Evolutionary conservation across 2,329 filamentous ascomycete genomes (phyloP), one percentile per base, ranked within the genome.

Genomic region (Samsoniella hepiali): DNA sequence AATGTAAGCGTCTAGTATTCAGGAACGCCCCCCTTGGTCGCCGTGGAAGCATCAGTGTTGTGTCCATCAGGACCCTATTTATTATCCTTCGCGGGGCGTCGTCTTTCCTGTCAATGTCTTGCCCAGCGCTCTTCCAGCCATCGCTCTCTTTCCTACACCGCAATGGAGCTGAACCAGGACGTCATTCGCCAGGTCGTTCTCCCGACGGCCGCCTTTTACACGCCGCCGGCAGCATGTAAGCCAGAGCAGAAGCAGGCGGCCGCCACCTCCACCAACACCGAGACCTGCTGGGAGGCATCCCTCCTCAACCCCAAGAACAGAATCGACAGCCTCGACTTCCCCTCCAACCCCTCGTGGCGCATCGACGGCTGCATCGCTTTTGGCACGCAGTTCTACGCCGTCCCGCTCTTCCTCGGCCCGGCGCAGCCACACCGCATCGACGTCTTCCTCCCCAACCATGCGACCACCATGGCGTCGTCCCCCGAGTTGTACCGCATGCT

Each of bases 291-390:
- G 84, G 70, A 73, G 13, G 65, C 70, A 3, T 87, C 84, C 5
- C 72, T 76, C 47, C 75, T 87, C 49, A 88, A 88, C 66, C 85
- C 84, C 8, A 85, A 84, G 70, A 87, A 86, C 68, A 79, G 84
- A 64, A 82, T 87, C 69, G 79, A 87, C 69, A 85, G 82, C 66
- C 78, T 88, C 17, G 78, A 77, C 3, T 72, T 75, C 8, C 77
- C 78, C 2, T 57, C 68, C 15, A 67, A 73, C 0, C 78, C 83
- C 2, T 71, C 83, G 8, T 88, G 85, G 84, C 79, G 82, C 40
- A 81, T 88, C 55, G 84, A 88, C 67, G 84, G 85, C 56, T 84
- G 80, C 67, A 81, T 82, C 29, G 81, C 79, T 22, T 77, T 84
- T 62, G 85, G 84, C 5, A 85, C 82, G 11, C 84, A 86, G 70